Evolutionary conservation across 805 yeast species (phyloP), one percentile per base, ranked within the genome.

Genomic region (Teunomyces tritomae): DNA sequence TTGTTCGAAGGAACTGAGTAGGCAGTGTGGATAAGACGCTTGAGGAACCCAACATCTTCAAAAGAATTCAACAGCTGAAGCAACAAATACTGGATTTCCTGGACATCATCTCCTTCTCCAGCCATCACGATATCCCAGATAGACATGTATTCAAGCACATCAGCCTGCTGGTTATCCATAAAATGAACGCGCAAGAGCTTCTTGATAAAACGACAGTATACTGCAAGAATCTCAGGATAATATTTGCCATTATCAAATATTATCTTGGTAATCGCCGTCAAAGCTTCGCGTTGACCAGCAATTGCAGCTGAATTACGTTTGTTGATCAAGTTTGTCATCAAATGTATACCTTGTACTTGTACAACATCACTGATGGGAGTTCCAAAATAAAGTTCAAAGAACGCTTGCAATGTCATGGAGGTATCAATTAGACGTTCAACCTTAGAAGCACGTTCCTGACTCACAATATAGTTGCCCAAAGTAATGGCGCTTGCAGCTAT

Each of bases 311-410:
- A 6, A 59, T 56, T 50, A 1, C 43, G 49, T 10, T 28, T 20
- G 28, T 51, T 56, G 49, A 71, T 43, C 26, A 64, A 37, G 49
- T 71, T 68, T 40, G 58, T 67, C 43, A 71, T 53, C 48, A 68
- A 49, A 51, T 73, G 77, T 39, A 65, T 53, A 5, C 67, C 57
- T 52, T 73, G 77, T 47, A 57, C 58, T 46, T 69, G 75, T 5
- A 72, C 59, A 5, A 71, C 59, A 47, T 73, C 77, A 26, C 55
- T 56, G 47, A 65, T 58, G 1, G 45, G 44, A 26, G 50, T 53
- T 16, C 46, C 39, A 45, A 59, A 67, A 41, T 53, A 68, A 3
- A 40, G 36, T n/a, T 35, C 14, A 14, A 65, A 50, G 20, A 69
- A 62, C 3, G 14, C 16, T 2, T 45, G 45, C 13, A 58, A 36